phyloP scores from a whole-genome alignment of 768 basidiomycete species.

The Dacryopinax primogenitus region DNA sequence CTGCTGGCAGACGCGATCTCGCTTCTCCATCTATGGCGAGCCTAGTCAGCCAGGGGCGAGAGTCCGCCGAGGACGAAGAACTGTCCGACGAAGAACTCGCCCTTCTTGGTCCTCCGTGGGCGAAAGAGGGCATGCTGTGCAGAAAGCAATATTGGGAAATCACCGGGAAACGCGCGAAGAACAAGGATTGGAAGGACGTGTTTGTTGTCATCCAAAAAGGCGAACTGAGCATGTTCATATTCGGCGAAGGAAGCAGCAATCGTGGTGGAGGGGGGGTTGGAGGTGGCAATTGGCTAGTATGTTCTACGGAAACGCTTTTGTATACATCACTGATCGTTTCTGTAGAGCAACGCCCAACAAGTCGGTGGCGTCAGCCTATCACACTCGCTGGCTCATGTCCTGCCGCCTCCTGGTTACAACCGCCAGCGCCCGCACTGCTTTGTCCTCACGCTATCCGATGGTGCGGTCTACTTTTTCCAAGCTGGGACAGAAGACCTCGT shows the following conservation, averaged over 20 bases:
- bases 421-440: slow-evolving; percentile 86
- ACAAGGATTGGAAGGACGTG: slow-evolving; percentile 84
- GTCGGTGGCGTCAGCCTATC: slow-evolving; percentile 75
- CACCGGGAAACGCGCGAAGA: slow-evolving; percentile 66
- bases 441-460: slow-evolving; percentile 76
- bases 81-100: slow-evolving; percentile 94
- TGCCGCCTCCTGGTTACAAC: slow-evolving; percentile 88
- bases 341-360: slow-evolving; percentile 68
- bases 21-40: slow-evolving; percentile 49
- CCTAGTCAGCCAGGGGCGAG: slow-evolving; percentile 36
- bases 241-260: slow-evolving; percentile 46
- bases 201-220: slow-evolving; percentile 95
- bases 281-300: slow-evolving; percentile 95
- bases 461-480: slow-evolving; percentile 95
- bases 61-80: slow-evolving; percentile 17
- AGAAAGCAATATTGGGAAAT: slow-evolving; percentile 92
- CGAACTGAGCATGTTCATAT: slow-evolving; percentile 89
- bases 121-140: slow-evolving; percentile 92
- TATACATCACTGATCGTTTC: slow-evolving; percentile 5
- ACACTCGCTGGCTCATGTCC: slow-evolving; percentile 73
- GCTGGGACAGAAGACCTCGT: slow-evolving; percentile 98
- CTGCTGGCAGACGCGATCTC: background rate
- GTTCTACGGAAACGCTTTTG: slow-evolving; percentile 27
- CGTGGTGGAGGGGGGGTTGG: slow-evolving; percentile 55
- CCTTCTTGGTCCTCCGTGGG: slow-evolving; percentile 92